These are phyloP conservation scores for Fragilaria radians DNA, from an alignment of 108 stramenopile genomes.

Conservation along the genomic window DNA sequence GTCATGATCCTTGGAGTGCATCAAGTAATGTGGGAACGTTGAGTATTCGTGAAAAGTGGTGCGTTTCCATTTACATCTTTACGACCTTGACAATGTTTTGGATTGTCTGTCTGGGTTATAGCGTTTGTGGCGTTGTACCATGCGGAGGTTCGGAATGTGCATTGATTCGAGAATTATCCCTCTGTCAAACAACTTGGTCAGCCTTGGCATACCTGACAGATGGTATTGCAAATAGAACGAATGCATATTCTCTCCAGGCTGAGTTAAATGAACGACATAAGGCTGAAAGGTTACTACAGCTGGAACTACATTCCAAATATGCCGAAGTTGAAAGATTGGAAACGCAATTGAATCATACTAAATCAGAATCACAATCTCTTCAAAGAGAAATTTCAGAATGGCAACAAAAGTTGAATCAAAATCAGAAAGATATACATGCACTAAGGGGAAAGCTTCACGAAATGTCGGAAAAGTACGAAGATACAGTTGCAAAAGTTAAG, in stretches of 20 bases:
- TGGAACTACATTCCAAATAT: background rate
- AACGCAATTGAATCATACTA: background rate
- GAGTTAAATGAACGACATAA: background rate
- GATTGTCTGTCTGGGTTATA: background rate
- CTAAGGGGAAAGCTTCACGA: background rate
- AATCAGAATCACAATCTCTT: background rate
- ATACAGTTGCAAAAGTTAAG: background rate
- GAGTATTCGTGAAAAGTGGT: background rate
- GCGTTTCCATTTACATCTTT: background rate
- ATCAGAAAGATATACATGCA: background rate
- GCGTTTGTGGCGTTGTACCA: background rate
- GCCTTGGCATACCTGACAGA: background rate
- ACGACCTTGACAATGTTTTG: background rate
- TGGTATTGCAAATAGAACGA: background rate
- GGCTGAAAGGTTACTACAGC: background rate
- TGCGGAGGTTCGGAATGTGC: background rate
- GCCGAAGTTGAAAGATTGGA: background rate
- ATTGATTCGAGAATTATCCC: background rate
- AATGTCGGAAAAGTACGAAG: background rate
- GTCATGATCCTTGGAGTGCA: background rate
- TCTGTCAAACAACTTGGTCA: background rate
- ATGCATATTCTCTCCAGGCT: background rate
- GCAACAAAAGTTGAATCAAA: background rate
- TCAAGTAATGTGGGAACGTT: background rate
- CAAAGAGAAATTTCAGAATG: background rate